A percentile compares a stretch with the other conserved stretches of the same genome.
These are phyloP conservation scores for Geotrichum restrictum DNA, from an alignment of 1,139 yeast genomes.

Conservation along the genomic window DNA sequence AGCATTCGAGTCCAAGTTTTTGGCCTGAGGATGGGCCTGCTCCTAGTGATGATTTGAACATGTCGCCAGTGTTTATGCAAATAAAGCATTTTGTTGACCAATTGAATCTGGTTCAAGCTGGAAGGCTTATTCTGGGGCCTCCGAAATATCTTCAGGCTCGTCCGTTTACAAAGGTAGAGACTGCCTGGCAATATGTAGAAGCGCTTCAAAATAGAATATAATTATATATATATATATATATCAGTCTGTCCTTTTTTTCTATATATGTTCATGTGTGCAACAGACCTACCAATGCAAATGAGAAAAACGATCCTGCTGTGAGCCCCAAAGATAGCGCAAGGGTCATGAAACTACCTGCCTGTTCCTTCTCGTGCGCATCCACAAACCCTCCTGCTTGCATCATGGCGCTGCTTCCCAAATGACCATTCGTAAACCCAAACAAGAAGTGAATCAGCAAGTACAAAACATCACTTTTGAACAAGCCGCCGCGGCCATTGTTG, in stretches of 20 bases:
- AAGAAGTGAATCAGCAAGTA: slow-evolving; percentile 66
- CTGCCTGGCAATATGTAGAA: slow-evolving; percentile 30
- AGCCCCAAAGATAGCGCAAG: slow-evolving; percentile 71
- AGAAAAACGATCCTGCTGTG: slow-evolving; percentile 69
- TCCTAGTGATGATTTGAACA: slow-evolving; percentile 1
- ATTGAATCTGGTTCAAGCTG: background rate
- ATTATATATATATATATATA: background rate
- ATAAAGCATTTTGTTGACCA: slow-evolving; percentile 22
- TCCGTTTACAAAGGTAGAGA: slow-evolving; percentile 20
- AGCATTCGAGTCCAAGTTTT: slow-evolving; percentile 24
- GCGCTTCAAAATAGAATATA: slow-evolving; percentile 8
- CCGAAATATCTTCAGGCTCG: slow-evolving; percentile 2
- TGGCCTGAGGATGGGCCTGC: slow-evolving; percentile 3
- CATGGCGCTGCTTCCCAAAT: slow-evolving; percentile 72
- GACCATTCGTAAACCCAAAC: slow-evolving; percentile 88
- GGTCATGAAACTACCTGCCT: slow-evolving; percentile 90
- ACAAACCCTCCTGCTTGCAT: slow-evolving; percentile 55
- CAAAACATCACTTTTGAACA: slow-evolving; percentile 57
- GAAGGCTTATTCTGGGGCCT: slow-evolving; percentile 6
- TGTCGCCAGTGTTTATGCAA: slow-evolving; percentile 10
- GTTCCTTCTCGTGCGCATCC: slow-evolving; percentile 68
- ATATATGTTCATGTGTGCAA: background rate
- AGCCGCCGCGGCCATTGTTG: too few relatives aligned
- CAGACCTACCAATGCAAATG: slow-evolving; percentile 57
- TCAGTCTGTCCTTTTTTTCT: background rate